These are phyloP conservation scores for Xylaria sp. DNA, from an alignment of 2,329 filamentous ascomycete genomes.

Conservation along the genomic window DNA sequence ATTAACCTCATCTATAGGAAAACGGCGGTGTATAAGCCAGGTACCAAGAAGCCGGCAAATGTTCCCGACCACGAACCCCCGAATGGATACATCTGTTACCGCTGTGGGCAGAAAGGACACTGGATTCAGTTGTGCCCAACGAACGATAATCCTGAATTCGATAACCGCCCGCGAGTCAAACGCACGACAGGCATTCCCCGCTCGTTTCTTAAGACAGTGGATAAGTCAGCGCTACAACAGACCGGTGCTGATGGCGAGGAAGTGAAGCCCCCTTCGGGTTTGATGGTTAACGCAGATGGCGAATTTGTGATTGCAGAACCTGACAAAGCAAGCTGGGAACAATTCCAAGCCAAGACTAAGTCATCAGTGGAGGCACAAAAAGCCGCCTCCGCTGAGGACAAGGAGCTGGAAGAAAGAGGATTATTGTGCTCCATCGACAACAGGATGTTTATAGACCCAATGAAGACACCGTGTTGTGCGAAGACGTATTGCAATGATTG, in stretches of 20 bases:
- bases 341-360: slow-evolving; percentile 94
- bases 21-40: slow-evolving; percentile 65
- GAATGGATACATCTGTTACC: slow-evolving; percentile 93
- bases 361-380: slow-evolving; percentile 83
- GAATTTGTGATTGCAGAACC: slow-evolving; percentile 97
- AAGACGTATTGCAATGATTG: slow-evolving; percentile 99
- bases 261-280: slow-evolving; percentile 78
- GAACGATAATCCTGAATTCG: slow-evolving; percentile 97
- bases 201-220: slow-evolving; percentile 93
- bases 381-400: slow-evolving; percentile 76
- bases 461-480: slow-evolving; percentile 98
- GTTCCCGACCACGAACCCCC: slow-evolving; percentile 94
- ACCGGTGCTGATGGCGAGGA: slow-evolving; percentile 77
- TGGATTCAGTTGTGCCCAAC: slow-evolving; percentile 99
- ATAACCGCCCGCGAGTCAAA: slow-evolving; percentile 91
- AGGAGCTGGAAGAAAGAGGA: slow-evolving; percentile 85
- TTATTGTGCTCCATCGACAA: slow-evolving; percentile 96
- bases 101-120: slow-evolving; percentile 96
- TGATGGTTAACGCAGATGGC: slow-evolving; percentile 98
- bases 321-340: slow-evolving; percentile 94
- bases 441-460: slow-evolving; percentile 96
- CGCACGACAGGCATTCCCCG: slow-evolving; percentile 95
- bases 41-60: slow-evolving; percentile 70
- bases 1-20: slow-evolving; percentile 51
- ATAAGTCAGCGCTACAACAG: slow-evolving; percentile 81